Base-by-base conservation (phyloP, 2,329 filamentous ascomycete genomes). In the Camptophora hylomeconis region DNA sequence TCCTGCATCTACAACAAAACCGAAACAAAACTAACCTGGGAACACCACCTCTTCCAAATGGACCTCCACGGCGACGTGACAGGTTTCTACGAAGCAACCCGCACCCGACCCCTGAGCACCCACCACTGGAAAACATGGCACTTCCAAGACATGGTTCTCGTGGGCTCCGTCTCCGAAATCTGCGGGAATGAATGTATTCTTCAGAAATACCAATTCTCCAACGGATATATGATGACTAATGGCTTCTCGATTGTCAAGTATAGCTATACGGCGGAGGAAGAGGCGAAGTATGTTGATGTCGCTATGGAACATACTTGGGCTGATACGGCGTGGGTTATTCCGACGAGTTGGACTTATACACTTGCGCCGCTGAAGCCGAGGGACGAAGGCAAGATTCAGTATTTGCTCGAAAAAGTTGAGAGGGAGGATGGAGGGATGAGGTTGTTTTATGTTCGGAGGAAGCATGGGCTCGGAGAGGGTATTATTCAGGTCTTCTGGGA, bases 51-150 rank as follows among this genome's bases (percentile, higher is more conserved):
- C 11, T 62, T 65, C 38, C 71, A 75, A 47, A 56, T 73, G 29
- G 71, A 75, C 44, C 51, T 74, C 37, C 52, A 52, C 20, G 59
- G 57, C 18, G 69, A 75, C 35, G 48, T 63, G 13, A 63, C 64
- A 2, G 72, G 71, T 0, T 72, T 74, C 43, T 75, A 72, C 46
- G 71, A 75, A 50, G 61, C 63, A 2, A 67, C 67, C 1, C 49
- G 60, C 14, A 43, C 44, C 17, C 51, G 55, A n/a, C 63, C 67
- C 0, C 50, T 74, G 8, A 71, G 63, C 27, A 52, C 75, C 5
- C 71, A 75, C 45, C 71, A 75, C 52, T 75, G 69, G 69, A 73
- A 72, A 46, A 67, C 61, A 8, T 74, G 69, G 67, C 70, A 71
- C 49, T 42, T 56, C 6, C 46, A 44, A 14, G 50, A 56, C 32